Conservation (phyloP, 2,329 filamentous ascomycete genomes). For the Nothomitra cinnamomea region DNA sequence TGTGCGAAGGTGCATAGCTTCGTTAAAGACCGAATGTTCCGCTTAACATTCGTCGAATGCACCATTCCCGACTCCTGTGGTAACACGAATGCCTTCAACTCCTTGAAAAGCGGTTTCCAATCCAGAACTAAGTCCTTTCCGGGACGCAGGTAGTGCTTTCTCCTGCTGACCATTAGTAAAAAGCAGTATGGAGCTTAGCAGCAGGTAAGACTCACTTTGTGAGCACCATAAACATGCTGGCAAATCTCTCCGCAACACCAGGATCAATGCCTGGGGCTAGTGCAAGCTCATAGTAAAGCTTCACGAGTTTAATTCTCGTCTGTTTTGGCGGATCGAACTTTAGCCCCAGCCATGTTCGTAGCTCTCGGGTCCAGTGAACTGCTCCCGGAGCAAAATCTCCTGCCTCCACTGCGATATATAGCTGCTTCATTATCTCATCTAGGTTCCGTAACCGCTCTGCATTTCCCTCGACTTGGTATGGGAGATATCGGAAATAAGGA, state of each 20-base stretch:
- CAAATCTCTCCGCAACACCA: slow-evolving; percentile 69
- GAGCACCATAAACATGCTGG: slow-evolving; percentile 88
- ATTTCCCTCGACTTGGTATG: slow-evolving; percentile 74
- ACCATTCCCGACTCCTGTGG: slow-evolving; percentile 60
- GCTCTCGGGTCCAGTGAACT: slow-evolving; percentile 91
- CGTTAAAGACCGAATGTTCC: slow-evolving; percentile 55
- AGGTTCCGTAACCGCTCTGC: slow-evolving; percentile 61
- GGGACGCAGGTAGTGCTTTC: slow-evolving; percentile 87
- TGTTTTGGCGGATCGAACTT: slow-evolving; percentile 92
- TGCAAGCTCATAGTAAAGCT: slow-evolving; percentile 85
- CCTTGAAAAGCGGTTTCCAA: slow-evolving; percentile 84
- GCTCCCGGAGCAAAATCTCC: slow-evolving; percentile 91
- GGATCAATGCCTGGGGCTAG: slow-evolving; percentile 79
- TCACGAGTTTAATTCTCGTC: slow-evolving; percentile 67
- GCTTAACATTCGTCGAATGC: slow-evolving; percentile 43
- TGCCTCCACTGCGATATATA: slow-evolving; percentile 80
- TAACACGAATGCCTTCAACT: slow-evolving; percentile 78
- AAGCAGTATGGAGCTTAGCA: neutral
- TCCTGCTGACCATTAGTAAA: slow-evolving; percentile 34
- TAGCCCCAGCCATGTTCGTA: slow-evolving; percentile 84
- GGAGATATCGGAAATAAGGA: slow-evolving; percentile 78
- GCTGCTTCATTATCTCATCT: slow-evolving; percentile 75
- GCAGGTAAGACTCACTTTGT: slow-evolving; percentile 52
- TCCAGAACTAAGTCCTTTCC: slow-evolving; percentile 80
- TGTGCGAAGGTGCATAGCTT: slow-evolving; percentile 85